A percentile compares a stretch with the other conserved stretches of the same genome.
phyloP scores from a whole-genome alignment of 176 grass and related monocot species.

The Rhipidocladum racemiflorum region DNA sequence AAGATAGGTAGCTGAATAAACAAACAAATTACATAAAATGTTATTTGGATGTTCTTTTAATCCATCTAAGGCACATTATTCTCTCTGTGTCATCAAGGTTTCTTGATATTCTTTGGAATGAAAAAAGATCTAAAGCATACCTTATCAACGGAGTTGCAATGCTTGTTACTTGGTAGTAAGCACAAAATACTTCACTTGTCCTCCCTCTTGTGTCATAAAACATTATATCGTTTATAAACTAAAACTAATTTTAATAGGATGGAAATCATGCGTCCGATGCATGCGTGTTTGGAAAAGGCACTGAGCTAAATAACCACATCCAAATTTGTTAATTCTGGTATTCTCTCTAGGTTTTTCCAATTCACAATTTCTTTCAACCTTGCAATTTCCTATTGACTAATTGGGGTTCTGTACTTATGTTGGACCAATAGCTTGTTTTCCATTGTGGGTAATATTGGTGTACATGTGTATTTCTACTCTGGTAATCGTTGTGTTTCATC shows the following conservation, averaged over 20 bases:
- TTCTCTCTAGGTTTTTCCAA: not conserved
- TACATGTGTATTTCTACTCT: not conserved
- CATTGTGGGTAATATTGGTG: not conserved
- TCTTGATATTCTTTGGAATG: conserved; percentile 87
- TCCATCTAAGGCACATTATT: conserved; percentile 31
- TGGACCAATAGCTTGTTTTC: not conserved
- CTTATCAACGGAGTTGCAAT: conserved; percentile 75
- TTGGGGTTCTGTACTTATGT: not conserved
- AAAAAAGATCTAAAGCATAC: conserved; percentile 87
- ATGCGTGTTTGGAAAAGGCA: not conserved
- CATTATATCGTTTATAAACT: not conserved
- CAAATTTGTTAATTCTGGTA: not conserved
- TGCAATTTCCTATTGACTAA: not conserved
- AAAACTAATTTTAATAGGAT: not conserved
- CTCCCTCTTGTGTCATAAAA: not conserved
- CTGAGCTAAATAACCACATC: not conserved
- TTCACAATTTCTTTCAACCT: not conserved
- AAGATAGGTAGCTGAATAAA: conserved; percentile 72
- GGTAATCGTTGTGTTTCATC: not conserved
- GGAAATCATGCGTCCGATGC: not conserved
- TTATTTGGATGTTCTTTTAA: not conserved
- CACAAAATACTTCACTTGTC: not conserved
- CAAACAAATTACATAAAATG: not conserved
- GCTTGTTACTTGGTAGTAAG: conserved; percentile 89
- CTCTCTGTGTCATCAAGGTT: conserved; percentile 60